These are phyloP conservation scores for Elaeis oleifera DNA, from an alignment of 202 grass and related monocot genomes.

Conservation along the genomic window DNA sequence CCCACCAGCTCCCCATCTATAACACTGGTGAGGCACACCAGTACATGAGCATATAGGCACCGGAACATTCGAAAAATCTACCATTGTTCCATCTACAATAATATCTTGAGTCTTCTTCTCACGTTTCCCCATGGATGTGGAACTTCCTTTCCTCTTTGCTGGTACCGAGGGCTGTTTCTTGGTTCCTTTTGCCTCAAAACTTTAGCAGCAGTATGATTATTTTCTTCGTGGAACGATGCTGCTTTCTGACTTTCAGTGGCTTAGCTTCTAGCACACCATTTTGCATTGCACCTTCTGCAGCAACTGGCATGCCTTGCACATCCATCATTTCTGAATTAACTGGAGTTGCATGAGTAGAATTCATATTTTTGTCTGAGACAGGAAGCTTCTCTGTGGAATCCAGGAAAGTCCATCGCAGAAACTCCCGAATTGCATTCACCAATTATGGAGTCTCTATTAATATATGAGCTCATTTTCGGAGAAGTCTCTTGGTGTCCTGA, in stretches of 20 bases:
- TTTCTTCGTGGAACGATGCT: constrained; percentile 3
- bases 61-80: no score
- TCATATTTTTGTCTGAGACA: neutral
- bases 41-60: no score
- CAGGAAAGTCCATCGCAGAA: neutral
- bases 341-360: neutral
- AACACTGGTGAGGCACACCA: no score
- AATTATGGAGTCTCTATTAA: neutral
- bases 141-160: constrained; percentile 8
- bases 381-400: constrained; percentile 7
- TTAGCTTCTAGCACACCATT: no score
- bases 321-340: neutral
- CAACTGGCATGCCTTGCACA: neutral
- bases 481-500: constrained; percentile 11
- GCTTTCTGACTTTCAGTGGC: neutral
- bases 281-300: neutral
- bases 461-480: constrained; percentile 9
- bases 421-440: neutral
- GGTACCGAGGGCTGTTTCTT: neutral
- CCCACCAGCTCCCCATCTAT: no score
- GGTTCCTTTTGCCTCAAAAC: constrained; percentile 1
- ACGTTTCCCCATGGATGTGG: neutral
- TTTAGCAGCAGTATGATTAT: neutral
- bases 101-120: constrained; percentile 14
- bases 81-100: neutral